Conservation (phyloP, 169 alveolate species). For the Babesia microti region DNA sequence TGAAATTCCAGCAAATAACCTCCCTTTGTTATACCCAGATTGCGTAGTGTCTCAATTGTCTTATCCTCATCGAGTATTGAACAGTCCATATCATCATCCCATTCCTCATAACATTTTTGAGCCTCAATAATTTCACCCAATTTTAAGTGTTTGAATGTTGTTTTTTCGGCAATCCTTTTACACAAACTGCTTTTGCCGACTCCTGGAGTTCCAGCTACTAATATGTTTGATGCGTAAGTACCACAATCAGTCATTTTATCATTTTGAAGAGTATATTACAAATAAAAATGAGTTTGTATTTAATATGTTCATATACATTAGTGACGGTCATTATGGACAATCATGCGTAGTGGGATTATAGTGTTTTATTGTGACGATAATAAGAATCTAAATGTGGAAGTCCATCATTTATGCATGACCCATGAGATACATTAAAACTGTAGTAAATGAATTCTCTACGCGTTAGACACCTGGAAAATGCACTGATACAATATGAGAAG, state of each 20-base stretch:
- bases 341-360: no score
- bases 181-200: conserved; percentile 53
- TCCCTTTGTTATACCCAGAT: conserved; percentile 14
- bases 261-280: no score
- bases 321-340: no score
- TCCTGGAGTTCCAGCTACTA: conserved; percentile 63
- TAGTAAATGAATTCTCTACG: conserved; percentile 50
- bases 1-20: conserved; percentile 56
- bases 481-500: conserved; percentile 43
- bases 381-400: no score
- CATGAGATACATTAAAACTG: neutral
- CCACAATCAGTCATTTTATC: no score
- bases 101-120: conserved; percentile 38
- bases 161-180: conserved; percentile 7
- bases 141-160: conserved; percentile 22
- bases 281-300: no score
- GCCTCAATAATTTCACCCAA: conserved; percentile 44
- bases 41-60: conserved; percentile 25
- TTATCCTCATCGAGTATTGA: conserved; percentile 44
- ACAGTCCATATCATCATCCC: conserved; percentile 57
- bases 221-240: no score
- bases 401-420: neutral
- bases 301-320: no score
- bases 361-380: no score
- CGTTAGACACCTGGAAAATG: conserved; percentile 62